Evolutionary conservation across 768 basidiomycete genomes (phyloP).

Genomic region (Amanita phalloides): DNA sequence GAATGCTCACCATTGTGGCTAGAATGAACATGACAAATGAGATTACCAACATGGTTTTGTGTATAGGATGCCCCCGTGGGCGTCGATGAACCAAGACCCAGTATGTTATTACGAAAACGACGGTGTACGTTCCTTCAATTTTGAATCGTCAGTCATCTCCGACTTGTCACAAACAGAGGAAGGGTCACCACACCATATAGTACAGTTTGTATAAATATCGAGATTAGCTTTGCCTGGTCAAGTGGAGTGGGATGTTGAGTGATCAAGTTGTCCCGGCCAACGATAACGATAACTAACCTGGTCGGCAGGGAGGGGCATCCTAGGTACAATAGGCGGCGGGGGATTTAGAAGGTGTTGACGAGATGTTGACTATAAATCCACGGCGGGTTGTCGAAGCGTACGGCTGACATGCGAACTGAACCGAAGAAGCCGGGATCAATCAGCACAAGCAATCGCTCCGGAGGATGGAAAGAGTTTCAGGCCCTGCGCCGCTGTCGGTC

Average conservation of each 20-base stretch:
- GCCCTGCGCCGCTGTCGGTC: background rate
- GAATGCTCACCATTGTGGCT: slow-evolving; percentile 18
- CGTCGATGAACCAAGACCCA: slow-evolving; percentile 19
- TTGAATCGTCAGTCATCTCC: background rate
- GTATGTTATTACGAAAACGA: slow-evolving; percentile 19
- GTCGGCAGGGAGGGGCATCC: slow-evolving; percentile 9
- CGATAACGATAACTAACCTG: slow-evolving; percentile 6
- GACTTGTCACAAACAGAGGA: background rate
- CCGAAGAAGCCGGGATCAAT: too few relatives aligned
- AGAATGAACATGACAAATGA: slow-evolving; percentile 21
- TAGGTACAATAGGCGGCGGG: background rate
- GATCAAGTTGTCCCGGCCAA: background rate
- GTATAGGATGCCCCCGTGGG: slow-evolving; percentile 14
- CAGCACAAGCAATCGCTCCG: too few relatives aligned
- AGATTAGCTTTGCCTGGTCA: slow-evolving; percentile 13
- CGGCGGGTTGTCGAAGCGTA: background rate
- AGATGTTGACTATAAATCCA: background rate
- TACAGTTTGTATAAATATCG: slow-evolving; percentile 17
- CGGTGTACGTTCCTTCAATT: slow-evolving; percentile 16
- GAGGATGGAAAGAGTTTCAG: too few relatives aligned
- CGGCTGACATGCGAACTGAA: slow-evolving; percentile 1
- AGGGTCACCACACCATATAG: slow-evolving; percentile 13
- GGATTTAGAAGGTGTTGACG: background rate
- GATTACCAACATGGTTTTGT: slow-evolving; percentile 20
- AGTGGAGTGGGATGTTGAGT: background rate